A percentile compares a stretch with the other conserved stretches of the same genome.
Conservation (phyloP, 2,329 filamentous ascomycete genomes). For the Exophiala viscosa region DNA sequence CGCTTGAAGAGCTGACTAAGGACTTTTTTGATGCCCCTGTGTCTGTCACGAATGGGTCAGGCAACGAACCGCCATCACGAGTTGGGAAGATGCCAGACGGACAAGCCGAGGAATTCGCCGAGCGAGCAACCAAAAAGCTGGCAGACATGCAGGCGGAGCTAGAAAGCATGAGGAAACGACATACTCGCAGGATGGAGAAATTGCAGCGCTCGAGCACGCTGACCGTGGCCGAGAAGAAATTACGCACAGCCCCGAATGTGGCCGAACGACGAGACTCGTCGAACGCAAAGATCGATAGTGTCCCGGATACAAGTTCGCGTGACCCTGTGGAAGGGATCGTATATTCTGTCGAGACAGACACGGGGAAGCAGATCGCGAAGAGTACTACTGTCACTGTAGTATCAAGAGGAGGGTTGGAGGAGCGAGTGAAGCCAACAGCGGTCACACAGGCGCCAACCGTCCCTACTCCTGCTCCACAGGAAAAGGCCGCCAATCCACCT, state of each 20-base stretch:
- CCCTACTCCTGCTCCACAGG: not conserved
- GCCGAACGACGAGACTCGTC: slow-evolving; percentile 16
- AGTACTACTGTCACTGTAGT: slow-evolving; percentile 66
- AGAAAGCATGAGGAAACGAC: slow-evolving; percentile 74
- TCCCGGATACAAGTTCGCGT: slow-evolving; percentile 9
- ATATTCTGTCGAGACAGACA: slow-evolving; percentile 65
- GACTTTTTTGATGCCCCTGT: slow-evolving; percentile 71
- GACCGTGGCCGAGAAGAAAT: slow-evolving; percentile 69
- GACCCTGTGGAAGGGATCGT: slow-evolving; percentile 66
- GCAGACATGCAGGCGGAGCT: slow-evolving; percentile 75
- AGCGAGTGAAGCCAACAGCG: slow-evolving; percentile 38
- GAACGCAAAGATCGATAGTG: slow-evolving; percentile 4
- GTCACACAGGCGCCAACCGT: slow-evolving; percentile 2
- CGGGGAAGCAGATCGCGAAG: slow-evolving; percentile 63
- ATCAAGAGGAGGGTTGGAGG: slow-evolving; percentile 71
- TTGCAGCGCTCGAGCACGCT: slow-evolving; percentile 68
- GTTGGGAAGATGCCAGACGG: slow-evolving; percentile 66
- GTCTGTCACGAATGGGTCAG: slow-evolving; percentile 29
- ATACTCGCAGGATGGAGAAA: slow-evolving; percentile 70
- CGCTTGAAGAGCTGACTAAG: slow-evolving; percentile 74
- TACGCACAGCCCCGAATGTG: slow-evolving; percentile 62
- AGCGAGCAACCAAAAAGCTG: slow-evolving; percentile 69
- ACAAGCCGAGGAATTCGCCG: slow-evolving; percentile 80
- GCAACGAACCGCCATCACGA: slow-evolving; percentile 32
- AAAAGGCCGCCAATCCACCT: slow-evolving; percentile 7